phyloP scores from a whole-genome alignment of 257 asterid species.

The Ballota nigra region DNA sequence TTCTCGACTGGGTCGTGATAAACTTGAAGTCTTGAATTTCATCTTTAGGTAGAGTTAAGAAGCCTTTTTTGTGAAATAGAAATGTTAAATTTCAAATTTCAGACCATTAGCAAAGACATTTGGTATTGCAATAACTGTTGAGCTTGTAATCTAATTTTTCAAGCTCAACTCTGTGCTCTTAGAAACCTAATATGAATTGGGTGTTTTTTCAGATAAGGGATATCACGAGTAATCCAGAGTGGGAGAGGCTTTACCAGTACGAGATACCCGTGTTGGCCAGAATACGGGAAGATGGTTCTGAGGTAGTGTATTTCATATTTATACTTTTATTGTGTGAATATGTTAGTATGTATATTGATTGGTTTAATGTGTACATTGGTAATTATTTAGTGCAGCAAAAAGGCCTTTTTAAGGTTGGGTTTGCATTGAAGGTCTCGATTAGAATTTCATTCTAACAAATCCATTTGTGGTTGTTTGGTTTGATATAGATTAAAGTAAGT shows the following conservation, averaged over 20 bases:
- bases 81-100: neutral
- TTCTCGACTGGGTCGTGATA: neutral
- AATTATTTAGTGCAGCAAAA: neutral
- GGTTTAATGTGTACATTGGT: neutral
- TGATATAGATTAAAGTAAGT: neutral
- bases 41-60: neutral
- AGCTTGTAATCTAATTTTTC: neutral
- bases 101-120: neutral
- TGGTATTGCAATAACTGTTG: neutral
- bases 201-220: slow-evolving; percentile 56
- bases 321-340: neutral
- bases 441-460: neutral
- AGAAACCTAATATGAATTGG: slow-evolving; percentile 5
- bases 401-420: neutral
- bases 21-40: neutral
- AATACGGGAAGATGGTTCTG: slow-evolving; percentile 71
- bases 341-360: neutral
- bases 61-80: neutral
- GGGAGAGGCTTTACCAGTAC: slow-evolving; percentile 93
- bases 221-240: slow-evolving; percentile 70
- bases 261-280: slow-evolving; percentile 93
- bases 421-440: neutral
- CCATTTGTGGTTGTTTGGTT: neutral
- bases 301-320: slow-evolving; percentile 36
- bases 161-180: slow-evolving; percentile 11